phyloP scores from a whole-genome alignment of 768 basidiomycete genomes.

The Podaxis sp. region DNA sequence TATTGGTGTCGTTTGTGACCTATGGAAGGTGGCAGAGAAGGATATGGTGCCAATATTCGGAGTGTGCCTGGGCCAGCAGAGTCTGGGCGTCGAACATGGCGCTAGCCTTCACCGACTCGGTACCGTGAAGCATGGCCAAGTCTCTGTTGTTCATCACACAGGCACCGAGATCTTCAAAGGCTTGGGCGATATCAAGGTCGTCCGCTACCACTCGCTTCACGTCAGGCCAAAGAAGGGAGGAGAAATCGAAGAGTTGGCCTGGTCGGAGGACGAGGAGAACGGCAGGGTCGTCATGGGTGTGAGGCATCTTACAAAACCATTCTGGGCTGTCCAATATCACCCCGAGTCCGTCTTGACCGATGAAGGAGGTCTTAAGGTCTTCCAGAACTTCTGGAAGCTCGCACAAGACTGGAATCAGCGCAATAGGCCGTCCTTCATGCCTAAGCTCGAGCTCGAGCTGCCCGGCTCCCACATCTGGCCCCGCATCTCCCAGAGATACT shows the following conservation, averaged over 20 bases:
- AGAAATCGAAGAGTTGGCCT: constrained; percentile 66
- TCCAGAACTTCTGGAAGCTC: constrained; percentile 74
- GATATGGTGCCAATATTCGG: constrained; percentile 73
- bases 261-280: constrained; percentile 70
- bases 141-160: constrained; percentile 61
- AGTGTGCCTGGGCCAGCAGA: constrained; percentile 83
- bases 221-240: constrained; percentile 46
- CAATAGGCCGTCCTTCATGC: constrained; percentile 43
- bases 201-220: constrained; percentile 82
- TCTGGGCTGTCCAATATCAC: constrained; percentile 91
- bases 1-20: constrained; percentile 65
- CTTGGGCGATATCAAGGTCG: constrained; percentile 53
- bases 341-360: constrained; percentile 80
- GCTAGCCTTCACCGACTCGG: constrained; percentile 57
- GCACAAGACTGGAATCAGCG: constrained; percentile 56
- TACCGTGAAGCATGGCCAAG: constrained; percentile 35
- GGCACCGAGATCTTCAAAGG: constrained; percentile 62
- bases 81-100: constrained; percentile 65
- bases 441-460: constrained; percentile 24
- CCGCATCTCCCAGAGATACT: constrained; percentile 29
- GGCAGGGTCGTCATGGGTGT: constrained; percentile 75
- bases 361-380: constrained; percentile 64
- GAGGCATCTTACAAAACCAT: constrained; percentile 62
- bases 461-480: constrained; percentile 62
- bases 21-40: constrained; percentile 63